Conservation (phyloP, 2,329 filamentous ascomycete genomes). For the Fusarium illudens region DNA sequence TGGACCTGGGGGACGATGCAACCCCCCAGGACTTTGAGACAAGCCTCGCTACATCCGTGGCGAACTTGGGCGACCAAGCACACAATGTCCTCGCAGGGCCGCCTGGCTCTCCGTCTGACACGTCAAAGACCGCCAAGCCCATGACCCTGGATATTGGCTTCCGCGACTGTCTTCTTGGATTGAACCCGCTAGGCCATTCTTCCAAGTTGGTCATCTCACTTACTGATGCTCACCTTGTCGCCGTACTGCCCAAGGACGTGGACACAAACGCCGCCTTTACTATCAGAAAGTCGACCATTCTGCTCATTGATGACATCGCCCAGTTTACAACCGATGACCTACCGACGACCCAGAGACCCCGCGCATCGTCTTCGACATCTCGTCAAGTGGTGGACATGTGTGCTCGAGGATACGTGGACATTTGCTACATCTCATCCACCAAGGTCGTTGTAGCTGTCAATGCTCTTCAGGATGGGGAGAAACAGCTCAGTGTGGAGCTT, state of each 20-base stretch:
- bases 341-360: constrained; percentile 31
- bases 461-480: constrained; percentile 63
- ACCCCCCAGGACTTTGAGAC: constrained; percentile 78
- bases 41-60: constrained; percentile 80
- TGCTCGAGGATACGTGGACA: constrained; percentile 79
- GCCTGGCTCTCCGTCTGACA: constrained; percentile 37
- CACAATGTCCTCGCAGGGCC: constrained; percentile 55
- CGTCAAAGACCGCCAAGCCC: constrained; percentile 57
- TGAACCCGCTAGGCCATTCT: constrained; percentile 79
- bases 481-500: constrained; percentile 80
- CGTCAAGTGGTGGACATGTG: constrained; percentile 66
- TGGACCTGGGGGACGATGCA: constrained; percentile 73
- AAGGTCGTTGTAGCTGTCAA: constrained; percentile 71
- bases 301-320: constrained; percentile 80
- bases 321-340: constrained; percentile 26
- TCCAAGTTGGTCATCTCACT: constrained; percentile 84
- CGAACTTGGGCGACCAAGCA: constrained; percentile 74
- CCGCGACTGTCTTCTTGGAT: constrained; percentile 80
- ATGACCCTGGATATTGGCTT: constrained; percentile 78
- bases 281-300: constrained; percentile 81
- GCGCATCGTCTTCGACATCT: constrained; percentile 50
- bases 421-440: constrained; percentile 87
- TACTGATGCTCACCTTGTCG: constrained; percentile 77
- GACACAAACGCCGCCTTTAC: constrained; percentile 71
- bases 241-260: constrained; percentile 70